Percentiles rank a stretch among this genome's conserved stretches.
Evolutionary conservation across 257 asterid genomes (phyloP).

Genomic region (Nicotiana obtusifolia): DNA sequence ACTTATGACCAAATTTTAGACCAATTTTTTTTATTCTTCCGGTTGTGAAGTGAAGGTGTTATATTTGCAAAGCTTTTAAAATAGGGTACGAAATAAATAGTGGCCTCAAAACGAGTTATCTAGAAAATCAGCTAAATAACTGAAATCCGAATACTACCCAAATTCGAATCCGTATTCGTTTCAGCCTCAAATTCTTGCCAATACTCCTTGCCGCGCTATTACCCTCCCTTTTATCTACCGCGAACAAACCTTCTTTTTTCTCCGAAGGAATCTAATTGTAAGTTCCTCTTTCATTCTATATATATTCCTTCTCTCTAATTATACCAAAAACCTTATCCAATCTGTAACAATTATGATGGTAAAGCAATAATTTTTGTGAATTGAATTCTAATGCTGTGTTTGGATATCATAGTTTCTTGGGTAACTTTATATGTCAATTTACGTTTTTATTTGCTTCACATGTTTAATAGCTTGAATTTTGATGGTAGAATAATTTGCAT

Average conservation of each 20-base stretch:
- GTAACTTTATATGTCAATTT: neutral
- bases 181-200: neutral
- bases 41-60: too few species aligned
- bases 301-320: neutral
- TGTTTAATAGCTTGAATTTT: neutral
- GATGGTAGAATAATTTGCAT: neutral
- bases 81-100: too few species aligned
- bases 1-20: too few species aligned
- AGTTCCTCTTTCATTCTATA: neutral
- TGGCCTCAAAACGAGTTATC: too few species aligned
- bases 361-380: neutral
- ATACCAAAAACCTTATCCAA: neutral
- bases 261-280: neutral
- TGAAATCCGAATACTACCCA: neutral
- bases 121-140: too few species aligned
- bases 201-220: constrained; percentile 1
- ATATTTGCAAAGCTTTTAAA: too few species aligned
- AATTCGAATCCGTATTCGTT: neutral
- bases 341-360: neutral
- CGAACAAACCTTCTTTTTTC: neutral
- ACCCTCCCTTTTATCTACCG: neutral
- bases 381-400: neutral
- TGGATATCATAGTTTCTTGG: neutral
- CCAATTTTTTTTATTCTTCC: too few species aligned
- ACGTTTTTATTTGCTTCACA: neutral